These are phyloP conservation scores for Purpureocillium lavendulum DNA, from an alignment of 2,329 filamentous ascomycete species.

Conservation along the genomic window DNA sequence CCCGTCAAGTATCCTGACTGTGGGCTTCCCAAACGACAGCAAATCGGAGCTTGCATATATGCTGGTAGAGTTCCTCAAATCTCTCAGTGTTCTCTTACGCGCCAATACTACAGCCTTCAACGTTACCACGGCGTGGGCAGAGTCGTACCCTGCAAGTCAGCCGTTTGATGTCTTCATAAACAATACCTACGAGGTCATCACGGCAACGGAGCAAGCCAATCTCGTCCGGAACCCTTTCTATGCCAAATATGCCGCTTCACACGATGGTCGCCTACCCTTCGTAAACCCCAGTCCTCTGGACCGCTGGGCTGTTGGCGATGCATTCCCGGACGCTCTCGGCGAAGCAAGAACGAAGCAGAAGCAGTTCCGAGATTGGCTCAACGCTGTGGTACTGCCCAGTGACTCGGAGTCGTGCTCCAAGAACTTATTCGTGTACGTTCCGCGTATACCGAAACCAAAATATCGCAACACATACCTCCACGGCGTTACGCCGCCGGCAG, in stretches of 20 bases:
- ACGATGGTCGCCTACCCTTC: constrained; percentile 24
- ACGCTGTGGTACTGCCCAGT: constrained; percentile 28
- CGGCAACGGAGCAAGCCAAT: constrained; percentile 24
- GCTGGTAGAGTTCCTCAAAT: constrained; percentile 1
- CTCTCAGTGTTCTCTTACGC: neutral
- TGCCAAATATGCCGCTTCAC: constrained; percentile 18
- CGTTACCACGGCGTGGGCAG: neutral
- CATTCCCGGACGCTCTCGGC: constrained; percentile 16
- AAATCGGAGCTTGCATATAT: constrained; percentile 6
- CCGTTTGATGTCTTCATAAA: constrained; percentile 18
- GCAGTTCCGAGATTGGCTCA: constrained; percentile 37
- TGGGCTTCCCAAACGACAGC: constrained; percentile 15
- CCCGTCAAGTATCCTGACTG: constrained; percentile 20
- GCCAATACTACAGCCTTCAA: constrained; percentile 1
- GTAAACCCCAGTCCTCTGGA: constrained; percentile 25
- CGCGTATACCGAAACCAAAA: constrained; percentile 11
- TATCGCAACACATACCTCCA: constrained; percentile 25
- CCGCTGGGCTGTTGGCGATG: constrained; percentile 26
- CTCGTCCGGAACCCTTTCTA: constrained; percentile 27
- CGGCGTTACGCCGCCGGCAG: constrained; percentile 34
- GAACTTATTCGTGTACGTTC: constrained; percentile 39
- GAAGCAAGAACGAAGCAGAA: constrained; percentile 41
- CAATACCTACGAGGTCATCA: constrained; percentile 24
- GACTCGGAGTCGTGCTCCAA: constrained; percentile 32
- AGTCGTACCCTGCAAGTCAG: neutral